Evolutionary conservation across 495 filamentous ascomycete species (phyloP), one percentile per base, ranked within the genome.

Genomic region (Hypomontagnella submonticulosa): DNA sequence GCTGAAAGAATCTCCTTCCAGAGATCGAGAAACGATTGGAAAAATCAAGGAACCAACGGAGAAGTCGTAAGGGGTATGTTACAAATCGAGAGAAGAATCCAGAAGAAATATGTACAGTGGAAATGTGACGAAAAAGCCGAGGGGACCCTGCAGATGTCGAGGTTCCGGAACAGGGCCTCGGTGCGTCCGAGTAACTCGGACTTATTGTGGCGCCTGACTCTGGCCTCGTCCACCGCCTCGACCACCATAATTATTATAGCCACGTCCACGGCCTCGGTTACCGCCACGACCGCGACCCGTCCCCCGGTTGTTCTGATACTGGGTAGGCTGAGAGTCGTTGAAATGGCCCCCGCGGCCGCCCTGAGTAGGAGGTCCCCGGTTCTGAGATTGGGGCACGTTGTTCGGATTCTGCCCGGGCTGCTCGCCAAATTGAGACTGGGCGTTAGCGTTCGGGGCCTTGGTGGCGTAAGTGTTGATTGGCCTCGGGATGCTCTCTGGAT

Each of bases 401-500:
- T 53, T 73, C 47, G 59, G 33, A 5, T 73, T 69, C n/a, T 66
- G 61, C 27, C 54, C 59, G 30, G 48, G 32, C 9, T 30, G 3
- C 7, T 73, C 61, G 42, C 61, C 54, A 11, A 73, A 74, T 33
- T 72, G 75, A 18, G 69, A 60, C 49, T 77, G 76, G 34, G 67
- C 48, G 33, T 56, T 52, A 20, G 62, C 53, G 13, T 67, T 33
- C 57, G 43, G 11, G 13, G 71, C 49, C 53, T 42, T 75, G 40
- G 63, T 71, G 71, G 52, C 66, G 53, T 72, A 84, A 67, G 72
- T 81, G 20, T 85, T 46, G 74, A 83, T 51, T 75, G 95, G 95
- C 18, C 92, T 86, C 5, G 95, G 95, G 61, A 99, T 97, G 38
- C 81, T 92, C 72, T 98, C 96, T 0, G 95, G 94, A 30, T 93